These are phyloP conservation scores for Colletotrichum sp. DNA, from an alignment of 2,329 filamentous ascomycete species.

Conservation along the genomic window DNA sequence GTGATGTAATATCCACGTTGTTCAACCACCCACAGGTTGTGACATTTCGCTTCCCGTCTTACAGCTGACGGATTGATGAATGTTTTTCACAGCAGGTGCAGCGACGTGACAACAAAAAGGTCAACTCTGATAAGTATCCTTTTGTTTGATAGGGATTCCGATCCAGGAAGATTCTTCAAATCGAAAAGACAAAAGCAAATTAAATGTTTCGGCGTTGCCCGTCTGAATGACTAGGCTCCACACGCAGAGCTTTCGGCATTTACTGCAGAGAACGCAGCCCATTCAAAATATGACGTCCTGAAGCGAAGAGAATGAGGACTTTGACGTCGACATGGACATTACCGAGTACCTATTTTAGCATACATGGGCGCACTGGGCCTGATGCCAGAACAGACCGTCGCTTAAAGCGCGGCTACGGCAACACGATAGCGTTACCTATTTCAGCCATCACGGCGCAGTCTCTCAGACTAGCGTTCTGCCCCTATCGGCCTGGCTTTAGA, in stretches of 20 bases:
- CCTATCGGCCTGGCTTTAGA: neutral
- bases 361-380: neutral
- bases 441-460: neutral
- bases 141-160: no score
- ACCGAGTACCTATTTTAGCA: neutral
- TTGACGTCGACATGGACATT: neutral
- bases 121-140: no score
- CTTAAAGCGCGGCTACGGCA: neutral
- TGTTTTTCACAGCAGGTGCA: no score
- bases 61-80: no score
- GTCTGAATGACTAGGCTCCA: neutral
- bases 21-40: neutral
- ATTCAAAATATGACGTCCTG: neutral
- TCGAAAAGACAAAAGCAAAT: no score
- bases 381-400: neutral
- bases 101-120: no score
- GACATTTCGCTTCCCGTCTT: no score
- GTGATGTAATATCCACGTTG: neutral
- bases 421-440: neutral
- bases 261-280: no score
- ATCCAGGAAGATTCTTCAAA: no score
- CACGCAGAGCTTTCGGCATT: neutral
- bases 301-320: neutral
- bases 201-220: neutral
- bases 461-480: neutral